Evolutionary conservation across 1,284 basidiomycete genomes (phyloP).

Genomic region (Fomitiporia mediterranea): DNA sequence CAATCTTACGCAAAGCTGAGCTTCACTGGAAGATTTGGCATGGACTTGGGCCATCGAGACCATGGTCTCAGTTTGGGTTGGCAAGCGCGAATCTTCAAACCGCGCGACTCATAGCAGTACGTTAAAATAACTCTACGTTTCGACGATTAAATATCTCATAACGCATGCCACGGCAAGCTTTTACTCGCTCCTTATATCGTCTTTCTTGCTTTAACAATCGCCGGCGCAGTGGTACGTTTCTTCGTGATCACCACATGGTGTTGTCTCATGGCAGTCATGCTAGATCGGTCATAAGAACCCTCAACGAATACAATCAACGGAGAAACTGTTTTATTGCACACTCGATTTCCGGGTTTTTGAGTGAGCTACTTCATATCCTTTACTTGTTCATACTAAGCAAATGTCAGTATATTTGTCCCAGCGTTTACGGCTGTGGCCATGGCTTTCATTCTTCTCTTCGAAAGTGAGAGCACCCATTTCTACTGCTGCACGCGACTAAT

Average conservation of each 20-base stretch:
- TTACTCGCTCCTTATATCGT: slow-evolving; percentile 21
- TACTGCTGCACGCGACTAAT: background rate
- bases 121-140: background rate
- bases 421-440: slow-evolving; percentile 16
- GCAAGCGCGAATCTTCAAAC: slow-evolving; percentile 14
- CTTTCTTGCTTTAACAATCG: slow-evolving; percentile 16
- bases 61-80: slow-evolving; percentile 20
- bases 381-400: background rate
- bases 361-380: background rate
- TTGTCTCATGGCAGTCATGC: background rate
- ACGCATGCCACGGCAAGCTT: slow-evolving; percentile 7
- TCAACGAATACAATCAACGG: slow-evolving; percentile 1
- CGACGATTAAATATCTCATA: background rate
- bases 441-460: slow-evolving; percentile 17
- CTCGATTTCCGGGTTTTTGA: slow-evolving; percentile 14
- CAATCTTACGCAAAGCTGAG: background rate
- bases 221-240: slow-evolving; percentile 17
- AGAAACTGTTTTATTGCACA: slow-evolving; percentile 18
- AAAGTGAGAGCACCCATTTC: background rate
- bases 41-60: slow-evolving; percentile 16
- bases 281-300: slow-evolving; percentile 16
- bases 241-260: background rate
- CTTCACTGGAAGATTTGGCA: slow-evolving; percentile 14
- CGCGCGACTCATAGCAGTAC: slow-evolving; percentile 13
- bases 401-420: slow-evolving; percentile 14